Conservation (phyloP, 257 asterid genomes). For the Cynanchum wilfordii region DNA sequence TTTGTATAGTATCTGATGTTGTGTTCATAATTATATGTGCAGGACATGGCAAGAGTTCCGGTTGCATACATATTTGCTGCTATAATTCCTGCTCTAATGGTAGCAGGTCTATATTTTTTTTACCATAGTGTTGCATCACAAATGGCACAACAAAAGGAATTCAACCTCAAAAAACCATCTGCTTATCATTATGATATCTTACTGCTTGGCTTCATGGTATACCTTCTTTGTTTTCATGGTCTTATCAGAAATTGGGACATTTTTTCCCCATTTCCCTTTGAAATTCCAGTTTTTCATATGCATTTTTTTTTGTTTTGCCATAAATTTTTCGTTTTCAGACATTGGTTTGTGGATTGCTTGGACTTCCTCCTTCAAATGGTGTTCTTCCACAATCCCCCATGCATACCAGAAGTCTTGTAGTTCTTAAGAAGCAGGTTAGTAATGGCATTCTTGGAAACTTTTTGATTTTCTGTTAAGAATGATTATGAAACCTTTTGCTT, state of each 20-base stretch:
- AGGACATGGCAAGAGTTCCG: conserved; percentile 85
- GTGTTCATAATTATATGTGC: conserved; percentile 24
- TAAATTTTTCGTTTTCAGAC: conserved; percentile 43
- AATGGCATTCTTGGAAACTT: conserved; percentile 4
- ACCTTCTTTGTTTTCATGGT: neutral
- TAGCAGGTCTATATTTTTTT: conserved; percentile 81
- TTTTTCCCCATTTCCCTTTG: neutral
- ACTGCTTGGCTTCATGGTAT: conserved; percentile 77
- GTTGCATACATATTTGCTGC: conserved; percentile 65
- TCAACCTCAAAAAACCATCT: conserved; percentile 79
- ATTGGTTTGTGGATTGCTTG: conserved; percentile 86
- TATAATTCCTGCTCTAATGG: conserved; percentile 77
- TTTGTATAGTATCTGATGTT: neutral
- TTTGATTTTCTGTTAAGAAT: conserved; percentile 1
- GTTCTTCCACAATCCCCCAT: conserved; percentile 99
- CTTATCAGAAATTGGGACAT: neutral
- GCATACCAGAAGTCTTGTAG: conserved; percentile 96
- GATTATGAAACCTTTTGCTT: no score
- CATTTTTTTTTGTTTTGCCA: neutral
- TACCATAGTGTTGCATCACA: conserved; percentile 94
- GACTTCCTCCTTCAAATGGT: conserved; percentile 97
- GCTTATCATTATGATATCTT: conserved; percentile 82
- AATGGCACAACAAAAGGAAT: conserved; percentile 84
- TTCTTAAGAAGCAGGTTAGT: conserved; percentile 78
- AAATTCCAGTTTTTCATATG: neutral